Evolutionary conservation across 2,329 filamentous ascomycete species (phyloP).

Genomic region (Pseudogymnoascus sp.): DNA sequence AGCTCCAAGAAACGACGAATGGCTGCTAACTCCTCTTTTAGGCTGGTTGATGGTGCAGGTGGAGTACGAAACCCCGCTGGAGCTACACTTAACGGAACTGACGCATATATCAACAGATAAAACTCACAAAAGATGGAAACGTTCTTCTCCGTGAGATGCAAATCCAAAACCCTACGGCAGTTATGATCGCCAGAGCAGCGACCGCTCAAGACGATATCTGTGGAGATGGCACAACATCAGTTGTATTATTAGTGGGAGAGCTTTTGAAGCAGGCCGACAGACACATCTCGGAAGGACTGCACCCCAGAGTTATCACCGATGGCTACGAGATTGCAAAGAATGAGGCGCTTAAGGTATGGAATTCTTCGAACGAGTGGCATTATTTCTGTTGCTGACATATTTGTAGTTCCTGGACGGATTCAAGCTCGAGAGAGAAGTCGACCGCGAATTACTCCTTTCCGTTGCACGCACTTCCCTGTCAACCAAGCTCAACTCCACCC

Average conservation of each 20-base stretch:
- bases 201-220: conserved; percentile 98
- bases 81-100: conserved; percentile 5
- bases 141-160: conserved; percentile 75
- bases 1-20: conserved; percentile 21
- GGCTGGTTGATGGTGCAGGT: conserved; percentile 63
- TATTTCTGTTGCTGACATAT: conserved; percentile 11
- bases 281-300: conserved; percentile 93
- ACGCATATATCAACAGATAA: conserved; percentile 58
- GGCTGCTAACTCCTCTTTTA: conserved; percentile 25
- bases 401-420: conserved; percentile 82
- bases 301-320: conserved; percentile 93
- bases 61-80: conserved; percentile 41
- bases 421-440: conserved; percentile 81
- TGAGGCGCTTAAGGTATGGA: conserved; percentile 72
- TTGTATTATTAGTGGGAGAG: conserved; percentile 91
- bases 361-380: conserved; percentile 1
- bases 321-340: conserved; percentile 95
- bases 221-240: conserved; percentile 94
- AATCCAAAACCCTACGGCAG: conserved; percentile 97
- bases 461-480: conserved; percentile 91
- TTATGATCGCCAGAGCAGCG: conserved; percentile 74
- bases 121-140: conserved; percentile 97
- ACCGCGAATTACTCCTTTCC: conserved; percentile 86
- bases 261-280: conserved; percentile 95
- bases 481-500: conserved; percentile 84